These are phyloP conservation scores for Myrmaecium sp. DNA, from an alignment of 2,329 filamentous ascomycete genomes.

Conservation along the genomic window DNA sequence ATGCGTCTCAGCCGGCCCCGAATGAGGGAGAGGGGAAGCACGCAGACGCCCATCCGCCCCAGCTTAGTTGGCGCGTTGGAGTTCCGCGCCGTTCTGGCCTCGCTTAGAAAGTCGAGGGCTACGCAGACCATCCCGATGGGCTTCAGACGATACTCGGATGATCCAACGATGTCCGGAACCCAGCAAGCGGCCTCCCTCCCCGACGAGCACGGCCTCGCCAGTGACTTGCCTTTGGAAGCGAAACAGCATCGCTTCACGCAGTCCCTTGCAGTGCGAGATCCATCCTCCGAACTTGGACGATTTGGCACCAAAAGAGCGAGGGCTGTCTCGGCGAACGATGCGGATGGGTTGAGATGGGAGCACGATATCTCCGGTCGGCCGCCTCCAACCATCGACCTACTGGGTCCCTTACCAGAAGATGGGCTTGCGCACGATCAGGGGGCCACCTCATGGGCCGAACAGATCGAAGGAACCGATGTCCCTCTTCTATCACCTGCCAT, in stretches of 20 bases:
- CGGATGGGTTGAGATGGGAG: constrained; percentile 29
- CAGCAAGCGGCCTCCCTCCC: constrained; percentile 29
- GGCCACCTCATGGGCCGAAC: too few relatives aligned
- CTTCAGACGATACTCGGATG: constrained; percentile 52
- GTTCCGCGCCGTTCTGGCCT: constrained; percentile 80
- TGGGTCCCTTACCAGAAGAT: constrained; percentile 16
- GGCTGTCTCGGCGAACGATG: constrained; percentile 45
- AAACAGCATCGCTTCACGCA: too few relatives aligned
- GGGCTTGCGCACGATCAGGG: too few relatives aligned
- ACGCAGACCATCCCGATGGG: constrained; percentile 54
- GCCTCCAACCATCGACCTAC: constrained; percentile 10
- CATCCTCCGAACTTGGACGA: constrained; percentile 17
- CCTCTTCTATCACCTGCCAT: constrained; percentile 20
- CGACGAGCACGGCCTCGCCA: too few relatives aligned
- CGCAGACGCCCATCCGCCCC: constrained; percentile 72
- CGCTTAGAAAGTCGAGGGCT: constrained; percentile 66
- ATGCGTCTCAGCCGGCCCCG: constrained; percentile 71
- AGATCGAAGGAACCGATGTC: constrained; percentile 6
- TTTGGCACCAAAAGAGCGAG: constrained; percentile 20
- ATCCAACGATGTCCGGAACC: constrained; percentile 29
- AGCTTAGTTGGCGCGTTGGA: constrained; percentile 88
- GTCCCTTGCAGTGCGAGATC: too few relatives aligned
- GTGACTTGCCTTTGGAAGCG: too few relatives aligned
- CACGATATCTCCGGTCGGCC: constrained; percentile 15
- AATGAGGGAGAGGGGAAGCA: constrained; percentile 45